Evolutionary conservation across 768 basidiomycete species (phyloP), one percentile per base, ranked within the genome.

Genomic region (Naganishia vishniacii): DNA sequence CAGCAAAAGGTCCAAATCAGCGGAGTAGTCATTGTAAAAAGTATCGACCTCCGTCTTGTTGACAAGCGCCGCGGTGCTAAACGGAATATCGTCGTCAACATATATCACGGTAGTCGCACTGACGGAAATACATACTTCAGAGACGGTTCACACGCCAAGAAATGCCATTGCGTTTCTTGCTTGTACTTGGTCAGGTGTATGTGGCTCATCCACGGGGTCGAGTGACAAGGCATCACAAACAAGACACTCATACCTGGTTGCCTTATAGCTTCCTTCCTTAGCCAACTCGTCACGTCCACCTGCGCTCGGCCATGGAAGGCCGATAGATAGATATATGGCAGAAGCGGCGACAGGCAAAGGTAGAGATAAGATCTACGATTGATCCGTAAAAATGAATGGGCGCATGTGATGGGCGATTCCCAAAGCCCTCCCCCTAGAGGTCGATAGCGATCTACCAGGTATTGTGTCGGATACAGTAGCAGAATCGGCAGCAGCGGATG

Each of bases 171-270:
- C 8, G 83, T 83, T 1, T 68, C 68, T 13, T 79, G 73, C 23
- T 83, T 84, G 9, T 90, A 81, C 51, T 87, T 82, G 26, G 80
- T 78, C 20, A 84, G 80, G 74, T 98, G 95, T 8, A 98, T 74
- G 75, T 91, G 87, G 1, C 91, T 85, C 72, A 90, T 88, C 79
- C 89, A 91, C 5, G 94, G 94, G 0, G 89, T 90, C 23, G 93
- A 95, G 78, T 99, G 94, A 68, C 95, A 99, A 11, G 95, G 94
- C 89, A 91, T 93, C 23, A 97, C 78, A 70, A 91, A 85, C 0
- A 89, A 91, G 23, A 94, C 78, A 31, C 29, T 65, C 12, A 47
- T 31, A 15, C 20, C 37, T 26, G 59, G 48, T 20, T 60, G 28
- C n/a, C 23, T 20, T 48, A 25, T 20, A 13, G 20, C 49, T 49